Evolutionary conservation across 2,329 filamentous ascomycete genomes (phyloP), one percentile per base, ranked within the genome.

Genomic region (Neonectria hederae): DNA sequence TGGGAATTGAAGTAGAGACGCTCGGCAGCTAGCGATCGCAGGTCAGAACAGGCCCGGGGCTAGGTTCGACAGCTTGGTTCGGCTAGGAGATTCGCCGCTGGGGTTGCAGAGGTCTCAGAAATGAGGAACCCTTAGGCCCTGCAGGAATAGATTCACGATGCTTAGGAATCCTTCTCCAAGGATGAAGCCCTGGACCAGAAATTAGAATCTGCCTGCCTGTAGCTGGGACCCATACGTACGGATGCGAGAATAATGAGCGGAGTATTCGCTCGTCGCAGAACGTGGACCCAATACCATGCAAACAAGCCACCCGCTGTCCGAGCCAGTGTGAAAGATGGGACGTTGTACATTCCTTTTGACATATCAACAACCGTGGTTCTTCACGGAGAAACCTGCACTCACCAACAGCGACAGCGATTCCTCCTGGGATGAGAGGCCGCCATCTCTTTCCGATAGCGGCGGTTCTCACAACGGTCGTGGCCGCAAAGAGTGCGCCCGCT

Each of bases 361-460:
- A 43, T 51, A 52, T 74, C 59, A 73, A 63, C 54, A 42, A 55
- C 26, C 40, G 22, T 19, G n/a, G 19, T 10, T 46, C 11, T 10
- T 51, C n/a, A 26, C 13, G 0, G 35, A 35, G 17, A 26, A 24
- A 28, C 28, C 24, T 52, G 35, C 17, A 70, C 77, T 77, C 79
- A 91, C 90, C 94, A 73, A 97, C 93, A 42, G 96, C 96, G 21
- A 99, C 95, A 3, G 96, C 95, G 73, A 99, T 97, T 0, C 96
- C 96, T 7, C 96, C 95, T 0, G 96, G 96, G 13, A 99, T 84
- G 76, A 88, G 92, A 2, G 88, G 82, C 72, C 92, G 85, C 93
- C 93, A 97, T 65, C 81, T 79, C 69, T 82, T 85, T 5, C 82
- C 83, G 5, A 81, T 77, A 13, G 78, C 82, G 24, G 83, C 78